Conservation (phyloP, 257 asterid genomes). For the Linaria vulgaris region DNA sequence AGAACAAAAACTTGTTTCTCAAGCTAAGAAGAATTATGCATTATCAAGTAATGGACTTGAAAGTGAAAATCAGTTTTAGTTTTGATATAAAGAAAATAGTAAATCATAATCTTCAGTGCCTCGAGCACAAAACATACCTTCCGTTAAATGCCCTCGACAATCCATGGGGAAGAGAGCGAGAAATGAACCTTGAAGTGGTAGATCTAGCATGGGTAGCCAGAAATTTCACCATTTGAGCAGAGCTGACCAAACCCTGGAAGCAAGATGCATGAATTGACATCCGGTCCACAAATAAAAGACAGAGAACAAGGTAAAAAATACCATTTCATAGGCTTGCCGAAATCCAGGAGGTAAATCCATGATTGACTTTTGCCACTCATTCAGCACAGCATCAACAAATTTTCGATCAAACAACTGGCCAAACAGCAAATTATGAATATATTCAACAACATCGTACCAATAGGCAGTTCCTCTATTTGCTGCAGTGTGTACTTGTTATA, state of each 20-base stretch:
- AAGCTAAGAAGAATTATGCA: not conserved
- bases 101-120: not conserved
- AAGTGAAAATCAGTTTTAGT: not conserved
- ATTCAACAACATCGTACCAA: no score
- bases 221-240: slow-evolving; percentile 90
- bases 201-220: slow-evolving; percentile 91
- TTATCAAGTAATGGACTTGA: slow-evolving; percentile 1
- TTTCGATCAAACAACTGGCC: slow-evolving; percentile 82
- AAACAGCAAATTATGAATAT: slow-evolving; percentile 20
- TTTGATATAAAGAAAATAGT: not conserved
- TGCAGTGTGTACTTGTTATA: not conserved
- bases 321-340: slow-evolving; percentile 98
- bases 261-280: slow-evolving; percentile 30
- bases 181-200: slow-evolving; percentile 75
- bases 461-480: not conserved
- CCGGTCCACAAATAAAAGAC: slow-evolving; percentile 1
- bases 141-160: slow-evolving; percentile 86
- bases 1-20: not conserved
- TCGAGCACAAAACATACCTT: slow-evolving; percentile 48
- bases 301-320: slow-evolving; percentile 24
- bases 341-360: slow-evolving; percentile 98
- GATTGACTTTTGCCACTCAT: slow-evolving; percentile 97
- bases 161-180: slow-evolving; percentile 87
- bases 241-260: slow-evolving; percentile 89
- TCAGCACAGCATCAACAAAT: slow-evolving; percentile 89